These are phyloP conservation scores for Umbelopsis vinacea DNA, from an alignment of 192 early-diverging fungal species.

Conservation along the genomic window DNA sequence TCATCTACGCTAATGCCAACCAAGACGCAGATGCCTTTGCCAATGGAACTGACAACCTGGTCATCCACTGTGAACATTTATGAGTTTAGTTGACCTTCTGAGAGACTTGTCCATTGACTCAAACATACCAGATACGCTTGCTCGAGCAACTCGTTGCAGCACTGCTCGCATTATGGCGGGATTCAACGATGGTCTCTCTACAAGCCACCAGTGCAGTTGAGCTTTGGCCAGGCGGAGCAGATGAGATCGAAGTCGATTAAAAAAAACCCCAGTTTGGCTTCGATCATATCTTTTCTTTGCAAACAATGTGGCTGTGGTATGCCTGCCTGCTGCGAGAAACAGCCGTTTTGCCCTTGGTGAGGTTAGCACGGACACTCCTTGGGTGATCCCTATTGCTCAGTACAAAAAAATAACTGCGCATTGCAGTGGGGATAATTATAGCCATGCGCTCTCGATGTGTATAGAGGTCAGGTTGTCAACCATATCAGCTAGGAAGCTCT, in stretches of 20 bases:
- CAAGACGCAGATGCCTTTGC: constrained; percentile 77
- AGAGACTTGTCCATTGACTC: not conserved
- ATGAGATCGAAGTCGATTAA: not conserved
- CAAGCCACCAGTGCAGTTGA: not conserved
- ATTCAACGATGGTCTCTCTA: not conserved
- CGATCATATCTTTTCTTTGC: too few species aligned
- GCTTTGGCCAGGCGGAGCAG: not conserved
- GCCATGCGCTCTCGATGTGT: too few species aligned
- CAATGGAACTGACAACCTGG: constrained; percentile 77
- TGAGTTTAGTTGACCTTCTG: not conserved
- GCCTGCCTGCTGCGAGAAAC: too few species aligned
- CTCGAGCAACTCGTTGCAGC: constrained; percentile 37
- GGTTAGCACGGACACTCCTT: too few species aligned
- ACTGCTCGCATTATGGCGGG: constrained; percentile 35
- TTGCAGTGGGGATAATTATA: too few species aligned
- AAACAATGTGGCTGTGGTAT: too few species aligned
- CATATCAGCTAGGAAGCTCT: too few species aligned
- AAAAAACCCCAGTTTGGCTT: too few species aligned
- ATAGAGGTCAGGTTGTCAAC: too few species aligned
- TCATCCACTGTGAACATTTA: constrained; percentile 61
- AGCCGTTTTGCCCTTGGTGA: too few species aligned
- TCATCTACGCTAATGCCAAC: constrained; percentile 74
- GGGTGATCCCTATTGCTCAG: too few species aligned
- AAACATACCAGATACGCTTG: constrained; percentile 34
- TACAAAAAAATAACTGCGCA: too few species aligned